Evolutionary conservation across 2,329 filamentous ascomycete genomes (phyloP).

Genomic region (Exserohilum rostratum): DNA sequence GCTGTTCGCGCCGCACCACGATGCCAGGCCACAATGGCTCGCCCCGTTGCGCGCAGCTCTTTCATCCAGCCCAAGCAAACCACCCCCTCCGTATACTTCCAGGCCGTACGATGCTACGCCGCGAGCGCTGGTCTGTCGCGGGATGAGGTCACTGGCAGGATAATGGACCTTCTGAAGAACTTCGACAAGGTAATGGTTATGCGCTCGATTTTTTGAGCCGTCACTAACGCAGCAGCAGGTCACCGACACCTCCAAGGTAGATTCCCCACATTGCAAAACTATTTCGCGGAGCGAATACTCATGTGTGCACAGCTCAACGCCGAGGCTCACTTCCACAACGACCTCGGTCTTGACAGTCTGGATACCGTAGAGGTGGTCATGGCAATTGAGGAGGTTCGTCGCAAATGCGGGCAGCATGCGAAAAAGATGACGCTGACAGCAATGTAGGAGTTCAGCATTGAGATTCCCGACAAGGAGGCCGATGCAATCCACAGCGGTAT

Average conservation of each 20-base stretch:
- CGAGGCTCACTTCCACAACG: conserved; percentile 90
- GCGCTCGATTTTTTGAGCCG: conserved; percentile 16
- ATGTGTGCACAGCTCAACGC: conserved; percentile 71
- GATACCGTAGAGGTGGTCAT: conserved; percentile 99
- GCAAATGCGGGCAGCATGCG: conserved; percentile 7
- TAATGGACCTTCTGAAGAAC: conserved; percentile 89
- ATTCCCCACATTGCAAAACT: conserved; percentile 1
- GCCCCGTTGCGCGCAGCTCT: conserved; percentile 65
- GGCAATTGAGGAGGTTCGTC: conserved; percentile 93
- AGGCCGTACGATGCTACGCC: conserved; percentile 83
- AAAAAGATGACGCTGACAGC: conserved; percentile 17
- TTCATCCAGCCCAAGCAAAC: conserved; percentile 67
- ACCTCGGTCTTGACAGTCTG: conserved; percentile 94
- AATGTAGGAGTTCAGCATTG: conserved; percentile 79
- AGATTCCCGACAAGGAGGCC: conserved; percentile 97
- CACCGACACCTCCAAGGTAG: conserved; percentile 63
- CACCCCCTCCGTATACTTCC: conserved; percentile 67
- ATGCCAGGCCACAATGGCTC: conserved; percentile 59
- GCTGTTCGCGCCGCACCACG: conserved; percentile 51
- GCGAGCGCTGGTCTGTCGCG: conserved; percentile 78
- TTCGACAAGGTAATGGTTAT: conserved; percentile 84
- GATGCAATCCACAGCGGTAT: conserved; percentile 92
- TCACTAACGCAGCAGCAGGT: conserved; percentile 60
- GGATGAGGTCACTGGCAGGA: conserved; percentile 87
- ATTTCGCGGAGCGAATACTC: conserved; percentile 19